Percentiles rank a stretch among this genome's conserved stretches.
phyloP scores from a whole-genome alignment of 768 basidiomycete genomes.

The Lactarius trivialis region DNA sequence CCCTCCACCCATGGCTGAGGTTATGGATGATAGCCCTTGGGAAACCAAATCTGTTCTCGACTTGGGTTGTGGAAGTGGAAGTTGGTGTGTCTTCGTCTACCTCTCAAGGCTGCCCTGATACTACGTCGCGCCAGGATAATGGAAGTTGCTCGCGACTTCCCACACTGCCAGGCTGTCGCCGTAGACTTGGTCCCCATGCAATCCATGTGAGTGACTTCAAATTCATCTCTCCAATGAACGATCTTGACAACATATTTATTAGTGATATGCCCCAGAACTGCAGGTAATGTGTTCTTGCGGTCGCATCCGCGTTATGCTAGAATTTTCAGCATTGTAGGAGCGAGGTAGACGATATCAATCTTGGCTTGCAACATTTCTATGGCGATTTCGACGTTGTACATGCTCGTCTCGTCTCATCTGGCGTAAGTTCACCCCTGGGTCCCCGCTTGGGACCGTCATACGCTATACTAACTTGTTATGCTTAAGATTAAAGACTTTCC shows the following conservation, averaged over 20 bases:
- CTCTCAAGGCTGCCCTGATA: constrained; percentile 6
- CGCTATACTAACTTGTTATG: constrained; percentile 4
- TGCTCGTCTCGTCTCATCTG: constrained; percentile 62
- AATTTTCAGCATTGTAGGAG: constrained; percentile 41
- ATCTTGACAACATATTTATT: constrained; percentile 20
- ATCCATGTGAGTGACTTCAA: constrained; percentile 43
- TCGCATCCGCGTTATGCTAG: background rate
- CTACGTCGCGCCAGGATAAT: constrained; percentile 50
- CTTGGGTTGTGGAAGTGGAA: constrained; percentile 74
- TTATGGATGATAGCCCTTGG: constrained; percentile 55
- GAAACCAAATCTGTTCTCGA: constrained; percentile 61
- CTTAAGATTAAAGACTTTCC: constrained; percentile 62
- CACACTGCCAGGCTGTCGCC: constrained; percentile 59
- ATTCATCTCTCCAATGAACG: background rate
- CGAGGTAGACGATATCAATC: constrained; percentile 80
- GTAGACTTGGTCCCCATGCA: constrained; percentile 82
- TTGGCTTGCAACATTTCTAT: constrained; percentile 77
- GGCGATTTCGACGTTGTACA: constrained; percentile 74
- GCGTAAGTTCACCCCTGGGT: constrained; percentile 41
- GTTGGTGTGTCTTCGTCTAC: constrained; percentile 40
- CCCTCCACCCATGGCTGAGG: constrained; percentile 46
- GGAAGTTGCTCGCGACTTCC: constrained; percentile 67
- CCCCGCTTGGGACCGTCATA: constrained; percentile 3
- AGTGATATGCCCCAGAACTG: constrained; percentile 66
- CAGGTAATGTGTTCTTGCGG: constrained; percentile 38